A percentile compares a stretch with the other conserved stretches of the same genome.
These are phyloP conservation scores for Clavariopsis aquatica DNA, from an alignment of 495 filamentous ascomycete genomes.

Conservation along the genomic window DNA sequence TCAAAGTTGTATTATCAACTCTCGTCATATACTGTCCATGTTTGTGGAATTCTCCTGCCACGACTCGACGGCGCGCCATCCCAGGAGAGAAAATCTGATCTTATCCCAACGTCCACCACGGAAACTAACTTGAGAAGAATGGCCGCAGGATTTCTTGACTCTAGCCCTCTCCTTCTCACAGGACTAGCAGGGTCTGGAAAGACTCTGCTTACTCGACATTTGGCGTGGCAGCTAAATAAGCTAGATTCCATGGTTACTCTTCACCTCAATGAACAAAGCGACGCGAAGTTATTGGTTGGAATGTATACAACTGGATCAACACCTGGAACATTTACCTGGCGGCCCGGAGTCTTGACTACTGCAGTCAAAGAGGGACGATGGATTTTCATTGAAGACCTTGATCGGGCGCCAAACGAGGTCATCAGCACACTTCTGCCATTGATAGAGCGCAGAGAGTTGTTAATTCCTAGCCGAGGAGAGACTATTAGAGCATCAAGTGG, in stretches of 20 bases:
- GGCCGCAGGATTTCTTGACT: conserved; percentile 61
- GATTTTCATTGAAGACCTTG: conserved; percentile 95
- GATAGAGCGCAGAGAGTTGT: conserved; percentile 81
- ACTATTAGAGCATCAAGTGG: conserved; percentile 75
- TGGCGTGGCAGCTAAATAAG: conserved; percentile 74
- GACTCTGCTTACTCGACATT: conserved; percentile 78
- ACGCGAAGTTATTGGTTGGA: conserved; percentile 91
- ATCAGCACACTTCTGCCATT: conserved; percentile 88
- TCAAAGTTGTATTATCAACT: conserved; percentile 36
- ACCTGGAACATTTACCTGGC: conserved; percentile 88
- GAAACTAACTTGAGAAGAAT: conserved; percentile 67
- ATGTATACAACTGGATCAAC: conserved; percentile 84
- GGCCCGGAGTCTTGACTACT: conserved; percentile 88
- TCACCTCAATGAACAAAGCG: conserved; percentile 94
- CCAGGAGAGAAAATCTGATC: conserved; percentile 30
- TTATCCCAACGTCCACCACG: conserved; percentile 75
- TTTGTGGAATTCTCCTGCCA: conserved; percentile 69
- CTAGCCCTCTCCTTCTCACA: conserved; percentile 73
- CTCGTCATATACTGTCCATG: conserved; percentile 53
- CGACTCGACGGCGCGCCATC: conserved; percentile 56
- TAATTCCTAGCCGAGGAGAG: conserved; percentile 84
- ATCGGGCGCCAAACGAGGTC: conserved; percentile 93
- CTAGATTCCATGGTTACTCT: conserved; percentile 79
- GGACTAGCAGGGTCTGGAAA: conserved; percentile 89
- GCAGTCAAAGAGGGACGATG: conserved; percentile 91